Conservation (phyloP, 2,329 filamentous ascomycete species). For the Arthrobotrys iridis region DNA sequence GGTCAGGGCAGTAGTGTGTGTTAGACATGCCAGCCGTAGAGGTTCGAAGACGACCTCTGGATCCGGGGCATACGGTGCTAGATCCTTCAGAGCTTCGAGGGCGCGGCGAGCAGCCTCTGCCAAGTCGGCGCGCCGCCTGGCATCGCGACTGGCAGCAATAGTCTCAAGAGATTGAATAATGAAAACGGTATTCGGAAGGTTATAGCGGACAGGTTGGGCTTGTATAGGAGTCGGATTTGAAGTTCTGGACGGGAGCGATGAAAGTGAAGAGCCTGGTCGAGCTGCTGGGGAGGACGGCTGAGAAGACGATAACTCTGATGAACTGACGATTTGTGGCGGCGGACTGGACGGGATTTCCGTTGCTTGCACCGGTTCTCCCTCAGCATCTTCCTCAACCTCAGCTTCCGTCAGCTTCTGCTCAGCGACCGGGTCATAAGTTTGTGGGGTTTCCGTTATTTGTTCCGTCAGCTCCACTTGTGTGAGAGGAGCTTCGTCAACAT, state of each 20-base stretch:
- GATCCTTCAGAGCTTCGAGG: conserved; percentile 83
- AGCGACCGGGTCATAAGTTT: background rate
- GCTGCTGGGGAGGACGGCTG: conserved; percentile 34
- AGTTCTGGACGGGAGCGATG: conserved; percentile 38
- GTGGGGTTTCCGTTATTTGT: background rate
- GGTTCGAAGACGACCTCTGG: conserved; percentile 93
- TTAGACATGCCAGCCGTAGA: conserved; percentile 86
- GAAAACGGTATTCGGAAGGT: conserved; percentile 79
- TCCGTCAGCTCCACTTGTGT: background rate
- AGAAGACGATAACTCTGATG: conserved; percentile 29
- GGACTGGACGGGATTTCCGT: conserved; percentile 33
- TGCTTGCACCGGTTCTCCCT: conserved; percentile 1
- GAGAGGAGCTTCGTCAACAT: background rate
- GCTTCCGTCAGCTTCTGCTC: background rate
- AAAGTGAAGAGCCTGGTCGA: conserved; percentile 38
- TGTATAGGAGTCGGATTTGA: conserved; percentile 32
- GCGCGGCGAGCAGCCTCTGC: conserved; percentile 83
- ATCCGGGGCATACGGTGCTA: conserved; percentile 78
- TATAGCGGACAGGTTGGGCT: conserved; percentile 33
- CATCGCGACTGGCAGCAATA: conserved; percentile 91
- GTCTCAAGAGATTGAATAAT: conserved; percentile 91
- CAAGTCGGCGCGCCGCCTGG: conserved; percentile 83
- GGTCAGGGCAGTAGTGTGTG: conserved; percentile 82
- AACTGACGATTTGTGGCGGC: conserved; percentile 42
- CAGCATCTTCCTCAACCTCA: conserved; percentile 4